Conservation (phyloP, 2,329 filamentous ascomycete genomes). For the Arachnopeziza araneosa region DNA sequence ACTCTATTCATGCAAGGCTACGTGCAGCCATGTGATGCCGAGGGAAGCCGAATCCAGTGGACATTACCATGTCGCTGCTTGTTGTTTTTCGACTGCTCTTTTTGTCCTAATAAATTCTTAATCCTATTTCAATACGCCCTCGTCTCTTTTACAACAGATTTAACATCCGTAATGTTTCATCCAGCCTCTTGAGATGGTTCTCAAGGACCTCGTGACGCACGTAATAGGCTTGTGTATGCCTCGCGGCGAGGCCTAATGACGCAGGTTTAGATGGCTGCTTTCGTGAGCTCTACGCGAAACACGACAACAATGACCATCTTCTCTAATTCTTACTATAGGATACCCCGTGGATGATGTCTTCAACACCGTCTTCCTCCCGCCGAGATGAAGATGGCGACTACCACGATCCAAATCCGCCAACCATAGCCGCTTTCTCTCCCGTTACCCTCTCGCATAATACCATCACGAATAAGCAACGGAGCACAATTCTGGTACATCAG, state of each 20-base stretch:
- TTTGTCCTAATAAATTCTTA: background rate
- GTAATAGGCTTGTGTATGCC: slow-evolving; percentile 8
- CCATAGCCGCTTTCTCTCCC: slow-evolving; percentile 86
- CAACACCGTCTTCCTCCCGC: slow-evolving; percentile 24
- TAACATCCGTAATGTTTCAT: background rate
- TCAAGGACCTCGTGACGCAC: background rate
- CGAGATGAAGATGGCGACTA: slow-evolving; percentile 24
- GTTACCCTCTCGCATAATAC: slow-evolving; percentile 62
- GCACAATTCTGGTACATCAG: slow-evolving; percentile 91
- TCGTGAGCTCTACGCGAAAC: slow-evolving; percentile 23
- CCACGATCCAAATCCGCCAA: slow-evolving; percentile 53
- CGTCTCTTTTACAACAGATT: background rate
- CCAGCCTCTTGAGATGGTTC: background rate
- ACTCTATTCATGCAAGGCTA: background rate
- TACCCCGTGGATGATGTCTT: slow-evolving; percentile 34
- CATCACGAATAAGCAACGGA: slow-evolving; percentile 68
- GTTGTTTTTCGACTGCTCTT: background rate
- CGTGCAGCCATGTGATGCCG: background rate
- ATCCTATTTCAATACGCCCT: background rate
- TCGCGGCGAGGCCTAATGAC: slow-evolving; percentile 31
- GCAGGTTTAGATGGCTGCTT: slow-evolving; percentile 31
- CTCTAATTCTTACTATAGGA: slow-evolving; percentile 20
- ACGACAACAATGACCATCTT: slow-evolving; percentile 3
- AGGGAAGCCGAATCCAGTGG: background rate
- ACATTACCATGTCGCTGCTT: background rate